Base-by-base conservation (phyloP, 805 yeast species). In the Ogataea pini region DNA sequence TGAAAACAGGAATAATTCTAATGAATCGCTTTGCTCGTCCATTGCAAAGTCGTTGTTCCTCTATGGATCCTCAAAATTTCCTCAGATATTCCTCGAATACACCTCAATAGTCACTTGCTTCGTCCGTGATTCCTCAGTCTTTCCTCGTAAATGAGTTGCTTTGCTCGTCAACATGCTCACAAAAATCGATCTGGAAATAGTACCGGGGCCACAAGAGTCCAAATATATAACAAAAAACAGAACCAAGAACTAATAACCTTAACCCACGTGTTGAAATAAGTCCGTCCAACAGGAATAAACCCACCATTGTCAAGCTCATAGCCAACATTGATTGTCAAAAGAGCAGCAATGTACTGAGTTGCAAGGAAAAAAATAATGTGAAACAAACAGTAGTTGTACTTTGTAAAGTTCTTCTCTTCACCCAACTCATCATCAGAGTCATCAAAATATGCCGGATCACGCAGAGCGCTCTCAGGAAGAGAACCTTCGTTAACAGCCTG, bases 401-500 rank as follows among this genome's bases (percentile, higher is more conserved):
- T 85, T 1, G 92, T 89, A 39, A 76, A 72, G 40, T 69, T 67
- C 50, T 75, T 67, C 55, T 84, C 88, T 42, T 82, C 88, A 52
- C 84, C 89, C 17, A 70, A 72, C 17, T 69, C 77, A 32, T 65
- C 70, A 16, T 54, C 61, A 3, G 70, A 78, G 33, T 68, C 72
- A 36, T 68, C 72, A 33, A 83, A 71, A 76, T 88, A 86, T 25
- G 79, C 68, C 44, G 78, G 78, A 57, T 92, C 96, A 42, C 77
- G 76, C 25, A 94, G 74, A 0, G 97, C 99, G 56, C 96, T 85
- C 56, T 86, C 96, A 0, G 99, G 99, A 48, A 94, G 74, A 3
- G 96, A 83, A 0, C 99, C 99, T 60, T 88, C 95, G 48, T 87
- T 91, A n/a, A 94, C 96, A 0, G 99, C 99, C 61, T 90, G 94